phyloP scores from a whole-genome alignment of 2,329 filamentous ascomycete genomes.

The Chaetomium sp. region DNA sequence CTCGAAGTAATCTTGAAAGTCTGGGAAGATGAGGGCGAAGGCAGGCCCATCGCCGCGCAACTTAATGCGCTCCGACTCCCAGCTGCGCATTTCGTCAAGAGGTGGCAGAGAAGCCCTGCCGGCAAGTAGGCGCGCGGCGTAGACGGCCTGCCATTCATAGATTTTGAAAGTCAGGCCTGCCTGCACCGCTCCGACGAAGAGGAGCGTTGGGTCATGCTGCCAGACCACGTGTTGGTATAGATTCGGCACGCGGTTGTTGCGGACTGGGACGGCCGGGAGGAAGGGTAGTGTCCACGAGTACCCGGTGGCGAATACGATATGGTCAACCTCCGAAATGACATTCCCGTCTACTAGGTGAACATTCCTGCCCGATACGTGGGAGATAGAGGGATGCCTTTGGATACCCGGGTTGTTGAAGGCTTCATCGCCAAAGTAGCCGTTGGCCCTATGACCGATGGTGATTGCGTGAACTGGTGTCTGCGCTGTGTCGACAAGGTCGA shows the following conservation, averaged over 20 bases:
- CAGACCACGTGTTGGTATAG: not conserved
- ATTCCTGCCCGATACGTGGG: not conserved
- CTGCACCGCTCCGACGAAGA: not conserved
- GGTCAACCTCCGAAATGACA: not conserved
- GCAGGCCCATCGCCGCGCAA: not conserved
- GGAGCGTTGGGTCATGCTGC: not conserved
- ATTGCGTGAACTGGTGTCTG: not conserved
- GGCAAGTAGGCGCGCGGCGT: not conserved
- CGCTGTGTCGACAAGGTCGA: not conserved
- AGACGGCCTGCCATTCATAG: not conserved
- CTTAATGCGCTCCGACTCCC: not conserved
- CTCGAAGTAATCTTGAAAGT: not conserved
- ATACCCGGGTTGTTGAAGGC: not conserved
- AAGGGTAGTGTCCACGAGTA: not conserved
- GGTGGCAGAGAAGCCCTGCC: not conserved
- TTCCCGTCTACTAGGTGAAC: not conserved
- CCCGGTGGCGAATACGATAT: not conserved
- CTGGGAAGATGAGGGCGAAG: not conserved
- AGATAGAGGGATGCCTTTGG: not conserved
- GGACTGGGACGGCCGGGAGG: not conserved
- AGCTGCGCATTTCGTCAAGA: not conserved
- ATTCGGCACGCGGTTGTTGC: not conserved
- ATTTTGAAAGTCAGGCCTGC: not conserved
- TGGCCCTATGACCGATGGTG: not conserved
- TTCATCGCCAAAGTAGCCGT: not conserved